These are phyloP conservation scores for Wickerhamomyces ciferrii DNA, from an alignment of 805 yeast species.

Conservation along the genomic window DNA sequence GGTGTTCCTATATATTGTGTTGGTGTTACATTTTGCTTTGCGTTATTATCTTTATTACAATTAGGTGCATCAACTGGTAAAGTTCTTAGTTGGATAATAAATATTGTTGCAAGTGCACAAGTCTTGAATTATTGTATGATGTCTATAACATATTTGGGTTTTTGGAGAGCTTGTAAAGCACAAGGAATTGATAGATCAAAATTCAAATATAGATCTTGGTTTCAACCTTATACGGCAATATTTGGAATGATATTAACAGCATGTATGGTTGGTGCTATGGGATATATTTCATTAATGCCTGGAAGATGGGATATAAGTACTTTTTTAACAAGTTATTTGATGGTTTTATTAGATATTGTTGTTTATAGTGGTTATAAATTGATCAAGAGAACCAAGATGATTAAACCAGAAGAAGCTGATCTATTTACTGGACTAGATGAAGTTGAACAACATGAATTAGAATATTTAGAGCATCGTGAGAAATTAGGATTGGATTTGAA, in stretches of 20 bases:
- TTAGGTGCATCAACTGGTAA: slow-evolving; percentile 45
- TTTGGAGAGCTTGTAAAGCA: slow-evolving; percentile 47
- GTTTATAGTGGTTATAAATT: slow-evolving; percentile 44
- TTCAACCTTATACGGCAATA: slow-evolving; percentile 49
- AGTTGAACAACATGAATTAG: slow-evolving; percentile 47
- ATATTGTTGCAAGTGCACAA: slow-evolving; percentile 62
- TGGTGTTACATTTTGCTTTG: slow-evolving; percentile 42
- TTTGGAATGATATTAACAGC: slow-evolving; percentile 36
- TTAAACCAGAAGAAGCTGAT: slow-evolving; percentile 40
- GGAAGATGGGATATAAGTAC: slow-evolving; percentile 55
- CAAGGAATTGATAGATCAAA: slow-evolving; percentile 36
- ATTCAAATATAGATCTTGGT: slow-evolving; percentile 45
- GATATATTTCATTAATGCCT: slow-evolving; percentile 61
- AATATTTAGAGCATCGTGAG: neutral
- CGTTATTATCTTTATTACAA: slow-evolving; percentile 57
- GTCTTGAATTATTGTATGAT: slow-evolving; percentile 52
- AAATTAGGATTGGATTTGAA: neutral
- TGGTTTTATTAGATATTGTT: slow-evolving; percentile 50
- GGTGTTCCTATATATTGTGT: slow-evolving; percentile 74
- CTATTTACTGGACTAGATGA: slow-evolving; percentile 44
- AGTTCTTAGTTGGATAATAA: slow-evolving; percentile 64
- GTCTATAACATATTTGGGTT: slow-evolving; percentile 50
- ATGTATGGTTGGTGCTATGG: slow-evolving; percentile 49
- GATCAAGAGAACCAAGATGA: slow-evolving; percentile 35
- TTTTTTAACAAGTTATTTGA: slow-evolving; percentile 63